Percentiles rank a stretch among this genome's conserved stretches.
Evolutionary conservation across 768 basidiomycete genomes (phyloP).

Genomic region (Boletales sp.): DNA sequence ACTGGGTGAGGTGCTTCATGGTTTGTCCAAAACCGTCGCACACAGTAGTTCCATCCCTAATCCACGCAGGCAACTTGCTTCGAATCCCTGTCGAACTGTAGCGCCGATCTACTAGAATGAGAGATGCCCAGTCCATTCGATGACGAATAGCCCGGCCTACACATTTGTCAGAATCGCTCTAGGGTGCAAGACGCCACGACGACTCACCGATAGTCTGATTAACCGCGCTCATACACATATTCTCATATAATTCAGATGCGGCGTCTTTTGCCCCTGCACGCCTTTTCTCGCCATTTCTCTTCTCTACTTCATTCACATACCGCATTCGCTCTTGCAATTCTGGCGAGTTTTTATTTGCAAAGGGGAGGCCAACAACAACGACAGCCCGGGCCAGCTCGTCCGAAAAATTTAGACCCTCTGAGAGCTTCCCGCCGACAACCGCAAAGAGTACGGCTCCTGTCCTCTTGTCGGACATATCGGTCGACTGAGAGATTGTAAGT

Average conservation of each 20-base stretch:
- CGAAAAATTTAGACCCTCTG: constrained; percentile 81
- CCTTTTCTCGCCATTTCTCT: constrained; percentile 35
- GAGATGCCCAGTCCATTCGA: constrained; percentile 84
- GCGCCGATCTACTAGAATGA: constrained; percentile 83
- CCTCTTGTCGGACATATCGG: constrained; percentile 25
- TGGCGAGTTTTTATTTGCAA: constrained; percentile 85
- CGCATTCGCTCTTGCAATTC: constrained; percentile 91
- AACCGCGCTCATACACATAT: constrained; percentile 90
- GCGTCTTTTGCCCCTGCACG: constrained; percentile 54
- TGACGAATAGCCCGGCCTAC: constrained; percentile 92
- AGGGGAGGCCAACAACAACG: constrained; percentile 86
- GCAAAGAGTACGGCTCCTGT: constrained; percentile 84
- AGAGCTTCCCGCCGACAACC: constrained; percentile 96
- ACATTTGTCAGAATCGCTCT: background rate
- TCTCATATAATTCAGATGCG: constrained; percentile 82
- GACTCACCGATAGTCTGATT: constrained; percentile 92
- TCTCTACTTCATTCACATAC: constrained; percentile 69
- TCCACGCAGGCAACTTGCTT: constrained; percentile 89
- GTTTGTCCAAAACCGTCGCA: constrained; percentile 69
- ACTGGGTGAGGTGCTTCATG: constrained; percentile 62
- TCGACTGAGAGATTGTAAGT: constrained; percentile 18
- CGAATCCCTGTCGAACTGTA: constrained; percentile 69
- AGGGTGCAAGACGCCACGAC: background rate
- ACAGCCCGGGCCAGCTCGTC: constrained; percentile 85
- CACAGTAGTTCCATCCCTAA: constrained; percentile 57